Evolutionary conservation across 352 stramenopile species (phyloP).

Genomic region (Globisporangium paroecandrum): DNA sequence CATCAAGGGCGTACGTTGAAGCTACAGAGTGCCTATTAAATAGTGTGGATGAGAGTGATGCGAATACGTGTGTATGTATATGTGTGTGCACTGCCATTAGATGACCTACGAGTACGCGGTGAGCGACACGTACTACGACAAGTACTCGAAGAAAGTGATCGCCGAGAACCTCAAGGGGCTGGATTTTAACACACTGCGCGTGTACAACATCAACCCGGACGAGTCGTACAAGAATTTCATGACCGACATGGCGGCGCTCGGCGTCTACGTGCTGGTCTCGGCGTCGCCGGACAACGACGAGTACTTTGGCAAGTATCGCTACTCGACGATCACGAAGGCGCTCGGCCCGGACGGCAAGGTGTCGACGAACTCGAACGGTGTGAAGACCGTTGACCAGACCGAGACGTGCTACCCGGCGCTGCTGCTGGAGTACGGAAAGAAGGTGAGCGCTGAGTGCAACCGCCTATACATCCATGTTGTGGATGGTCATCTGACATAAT

Average conservation of each 20-base stretch:
- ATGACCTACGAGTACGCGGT: slow-evolving; percentile 88
- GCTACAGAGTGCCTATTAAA: background rate
- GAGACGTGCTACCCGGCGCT: slow-evolving; percentile 83
- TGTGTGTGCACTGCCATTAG: slow-evolving; percentile 18
- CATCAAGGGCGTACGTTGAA: slow-evolving; percentile 72
- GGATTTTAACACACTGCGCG: slow-evolving; percentile 79
- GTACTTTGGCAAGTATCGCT: slow-evolving; percentile 86
- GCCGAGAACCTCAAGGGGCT: slow-evolving; percentile 60
- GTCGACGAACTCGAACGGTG: slow-evolving; percentile 29
- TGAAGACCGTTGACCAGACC: slow-evolving; percentile 56
- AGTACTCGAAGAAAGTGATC: slow-evolving; percentile 79
- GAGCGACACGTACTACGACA: slow-evolving; percentile 81
- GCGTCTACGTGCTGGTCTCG: slow-evolving; percentile 79
- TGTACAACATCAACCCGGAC: slow-evolving; percentile 87
- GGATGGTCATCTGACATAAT: background rate
- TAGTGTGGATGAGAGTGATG: background rate
- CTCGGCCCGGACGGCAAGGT: slow-evolving; percentile 45
- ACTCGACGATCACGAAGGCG: slow-evolving; percentile 71
- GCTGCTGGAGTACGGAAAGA: slow-evolving; percentile 85
- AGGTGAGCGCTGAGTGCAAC: slow-evolving; percentile 19
- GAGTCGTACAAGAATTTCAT: slow-evolving; percentile 85
- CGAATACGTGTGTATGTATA: background rate
- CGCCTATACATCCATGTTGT: background rate
- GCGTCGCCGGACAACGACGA: slow-evolving; percentile 77
- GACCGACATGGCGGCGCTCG: slow-evolving; percentile 70